Evolutionary conservation across 2,329 filamentous ascomycete genomes (phyloP), one percentile per base, ranked within the genome.

Genomic region (Myriosclerotinia curreyana): DNA sequence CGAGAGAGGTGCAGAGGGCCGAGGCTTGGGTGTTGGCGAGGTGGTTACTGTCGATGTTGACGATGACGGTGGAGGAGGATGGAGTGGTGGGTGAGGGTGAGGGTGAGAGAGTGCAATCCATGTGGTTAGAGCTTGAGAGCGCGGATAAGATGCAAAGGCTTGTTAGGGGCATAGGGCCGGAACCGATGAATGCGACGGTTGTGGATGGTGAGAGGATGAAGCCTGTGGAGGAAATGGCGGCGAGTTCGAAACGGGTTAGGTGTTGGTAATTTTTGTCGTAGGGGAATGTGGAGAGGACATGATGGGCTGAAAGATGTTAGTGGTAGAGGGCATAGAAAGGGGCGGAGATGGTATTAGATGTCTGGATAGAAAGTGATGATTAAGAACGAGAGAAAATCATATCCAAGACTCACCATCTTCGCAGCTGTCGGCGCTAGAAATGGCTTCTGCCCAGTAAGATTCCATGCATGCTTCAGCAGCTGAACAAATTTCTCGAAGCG

Each of bases 241-340:
- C 73, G 31, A 80, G 74, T 69, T 83, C 81, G 48, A 83, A 74
- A 17, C 75, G 75, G 0, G 79, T 77, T 36, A 83, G 76, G 28
- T 80, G 77, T 42, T 78, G 66, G 68, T 83, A 83, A 71, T 83
- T 83, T 11, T 72, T 64, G 69, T 78, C 76, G 71, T 83, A 83
- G 1, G 80, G 79, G 66, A 83, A 83, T 2, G 65, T 65, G n/a
- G 28, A n/a, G 11, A 63, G 52, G 6, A 59, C 6, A 9, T 22
- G 44, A 5, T 51, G 52, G 20, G 61, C 61, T 63, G 17, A 81
- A 72, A 5, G 72, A 68, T 6, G 69, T 55, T 52, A 69, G 64
- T 46, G 31, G 44, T 36, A 6, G 31, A 3, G n/a, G 2, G 3
- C 70, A 67, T 62, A 20, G 20, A 9, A 60, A 2, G 8, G 3